These are phyloP conservation scores for Aureobasidium sp. DNA, from an alignment of 2,329 filamentous ascomycete genomes.

Conservation along the genomic window DNA sequence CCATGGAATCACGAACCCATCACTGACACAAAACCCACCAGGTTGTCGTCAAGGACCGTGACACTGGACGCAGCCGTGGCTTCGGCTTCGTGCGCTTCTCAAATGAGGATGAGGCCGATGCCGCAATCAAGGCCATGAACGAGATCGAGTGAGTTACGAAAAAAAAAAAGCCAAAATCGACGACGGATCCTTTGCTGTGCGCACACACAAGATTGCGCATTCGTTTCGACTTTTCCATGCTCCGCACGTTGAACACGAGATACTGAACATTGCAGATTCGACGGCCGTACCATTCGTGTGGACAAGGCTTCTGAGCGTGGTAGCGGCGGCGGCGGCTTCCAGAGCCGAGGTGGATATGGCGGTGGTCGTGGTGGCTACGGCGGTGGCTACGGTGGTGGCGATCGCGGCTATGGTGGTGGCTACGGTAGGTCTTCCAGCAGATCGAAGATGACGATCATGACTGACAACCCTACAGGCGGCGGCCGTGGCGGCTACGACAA, in stretches of 20 bases:
- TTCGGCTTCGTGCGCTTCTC: constrained; percentile 94
- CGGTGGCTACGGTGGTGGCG: constrained; percentile 25
- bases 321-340: constrained; percentile 49
- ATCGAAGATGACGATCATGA: no score
- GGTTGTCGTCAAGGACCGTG: constrained; percentile 97
- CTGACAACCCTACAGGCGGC: constrained; percentile 18
- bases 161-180: no score
- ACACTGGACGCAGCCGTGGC: constrained; percentile 91
- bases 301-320: constrained; percentile 87
- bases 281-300: constrained; percentile 88
- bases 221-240: neutral
- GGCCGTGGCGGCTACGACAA: constrained; percentile 23
- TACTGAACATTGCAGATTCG: constrained; percentile 56
- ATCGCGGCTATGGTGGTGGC: constrained; percentile 25
- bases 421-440: no score
- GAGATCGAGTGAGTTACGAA: constrained; percentile 67
- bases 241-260: neutral
- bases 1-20: neutral
- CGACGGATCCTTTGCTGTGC: constrained; percentile 13
- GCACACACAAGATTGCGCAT: neutral
- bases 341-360: constrained; percentile 33
- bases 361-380: constrained; percentile 29
- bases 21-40: constrained; percentile 34
- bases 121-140: constrained; percentile 74
- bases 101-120: constrained; percentile 67